Evolutionary conservation across 2,329 filamentous ascomycete species (phyloP), one percentile per base, ranked within the genome.

Genomic region (Hymenoscyphus salicellus): DNA sequence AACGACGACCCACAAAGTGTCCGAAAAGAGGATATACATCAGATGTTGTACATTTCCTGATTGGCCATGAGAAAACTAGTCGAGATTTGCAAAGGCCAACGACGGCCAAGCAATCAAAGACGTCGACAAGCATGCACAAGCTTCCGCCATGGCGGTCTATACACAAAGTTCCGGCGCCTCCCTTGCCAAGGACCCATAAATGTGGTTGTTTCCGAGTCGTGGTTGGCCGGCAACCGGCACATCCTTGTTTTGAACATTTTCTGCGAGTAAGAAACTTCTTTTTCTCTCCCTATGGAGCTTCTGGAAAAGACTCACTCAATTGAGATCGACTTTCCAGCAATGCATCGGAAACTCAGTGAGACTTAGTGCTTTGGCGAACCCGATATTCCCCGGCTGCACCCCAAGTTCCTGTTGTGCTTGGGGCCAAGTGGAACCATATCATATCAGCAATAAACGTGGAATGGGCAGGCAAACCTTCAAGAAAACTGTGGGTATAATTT

Each of bases 1-100:
- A 49, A 23, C 20, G 23, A 28, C 20, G 60, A 58, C 64, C 69
- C 69, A 69, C 68, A 70, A 70, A 68, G 41, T 36, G n/a, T 59
- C 68, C 68, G 68, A 67, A 59, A 61, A 63, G 26, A 58, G 57
- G n/a, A 58, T 20, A 38, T 52, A 55, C 57, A 62, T 23, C 14
- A 14, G 23, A 41, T 36, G n/a, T 10, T 10, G 32, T 49, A 5
- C 6, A 26, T 23, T 11, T 20, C 10, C 14, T 23, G 52, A 56
- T 62, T 62, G 60, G 60, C 23, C 52, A 14, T 11, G 30, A 23
- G 32, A 14, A 20, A 16, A 28, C 23, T 28, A 41, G 11, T 14
- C 17, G 49, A 56, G 23, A 30, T 33, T 17, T 52, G 3, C 8
- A 52, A 10, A 52, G 46, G 20, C 46, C 20, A 23, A 52, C 20